Base-by-base conservation (phyloP, 257 asterid species). In the Nicotiana undulata region DNA sequence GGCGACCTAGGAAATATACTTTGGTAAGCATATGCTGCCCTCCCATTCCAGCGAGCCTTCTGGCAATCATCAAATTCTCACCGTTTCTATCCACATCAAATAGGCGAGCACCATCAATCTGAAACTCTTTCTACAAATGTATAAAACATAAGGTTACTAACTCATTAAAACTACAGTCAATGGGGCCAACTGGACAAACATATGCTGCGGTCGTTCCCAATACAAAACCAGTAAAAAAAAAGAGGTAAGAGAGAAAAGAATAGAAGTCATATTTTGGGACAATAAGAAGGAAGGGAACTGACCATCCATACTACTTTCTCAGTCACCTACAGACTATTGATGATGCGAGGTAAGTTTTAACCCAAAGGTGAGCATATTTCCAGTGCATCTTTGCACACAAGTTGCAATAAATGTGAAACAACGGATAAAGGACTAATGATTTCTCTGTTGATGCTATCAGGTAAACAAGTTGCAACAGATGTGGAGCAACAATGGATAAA, bases 21-120 rank as follows among this genome's bases (percentile, higher is more conserved):
- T 92, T 96, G 61, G 98, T 96, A 77, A 94, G 91, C 81, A 85
- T 89, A 82, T 94, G 91, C 79, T 79, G 66, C 84, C 94, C 95
- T 58, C 93, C 94, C 84, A 80, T 64, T 83, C 96, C 94, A 37
- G 89, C 67, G 63, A 90, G 91, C 87, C 97, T 90, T 87, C 92
- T 91, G 75, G 94, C 96, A 82, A 96, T 81, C 67, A 96, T 78
- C 86, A 88, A 77, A 31, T 74, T 70, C 77, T 94, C 86, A 84
- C 88, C 81, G 72, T 76, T 82, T 83, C 87, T 65, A 87, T 94
- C 98, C 79, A 94, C 82, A 84, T 90, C 98, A 81, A 96, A 94
- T 72, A 96, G 86, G 52, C 98, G 94, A 51, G 97, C 98, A 75
- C 95, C 98, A 82, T 88, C 92, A 56, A 94, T 86, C 85, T 82